Evolutionary conservation across 1,284 basidiomycete species (phyloP), one percentile per base, ranked within the genome.

Genomic region (Ustilago cynodontis): DNA sequence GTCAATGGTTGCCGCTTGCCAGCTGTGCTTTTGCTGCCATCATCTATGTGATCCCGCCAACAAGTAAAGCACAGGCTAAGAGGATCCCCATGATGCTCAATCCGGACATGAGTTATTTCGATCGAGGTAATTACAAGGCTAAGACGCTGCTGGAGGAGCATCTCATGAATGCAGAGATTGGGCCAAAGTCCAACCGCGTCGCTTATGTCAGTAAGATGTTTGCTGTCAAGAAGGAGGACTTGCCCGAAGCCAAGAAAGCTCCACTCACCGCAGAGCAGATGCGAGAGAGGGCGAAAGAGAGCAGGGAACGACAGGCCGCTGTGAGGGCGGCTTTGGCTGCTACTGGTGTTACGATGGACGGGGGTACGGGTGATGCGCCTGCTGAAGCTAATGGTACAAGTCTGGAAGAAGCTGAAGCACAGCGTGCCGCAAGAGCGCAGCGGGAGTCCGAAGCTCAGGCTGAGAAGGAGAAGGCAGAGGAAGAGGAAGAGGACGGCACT

Each of bases 171-270:
- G 79, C 83, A 22, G 68, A 75, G 43, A 58, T 78, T 13, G 77
- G 76, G 8, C 59, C 65, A 16, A 80, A 78, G 41, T 73, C 79
- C 8, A 64, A 68, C n/a, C 59, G 73, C 9, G 81, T 90, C 3
- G 88, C 89, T 4, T 97, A 96, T 86, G 93, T 99, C 60, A 97
- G 94, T 88, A 99, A 99, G 86, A 99, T 99, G 96, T 98, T 99
- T 86, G 95, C 95, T 0, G 92, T 98, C 1, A 88, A 91, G 24
- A 88, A 87, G 20, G 90, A 90, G 60, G 93, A 96, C 54, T 87
- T 99, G 33, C 96, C 96, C 0, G 92, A 95, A 92, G 71, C 77
- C n/a, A 78, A 80, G 60, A 77, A 77, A 37, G 78, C 78, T 26
- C 80, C 82, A 41, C 84, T 94, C 61, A 94, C 92, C 0, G 93